These are phyloP conservation scores for Tuber calosporum DNA, from an alignment of 495 filamentous ascomycete genomes.

Conservation along the genomic window DNA sequence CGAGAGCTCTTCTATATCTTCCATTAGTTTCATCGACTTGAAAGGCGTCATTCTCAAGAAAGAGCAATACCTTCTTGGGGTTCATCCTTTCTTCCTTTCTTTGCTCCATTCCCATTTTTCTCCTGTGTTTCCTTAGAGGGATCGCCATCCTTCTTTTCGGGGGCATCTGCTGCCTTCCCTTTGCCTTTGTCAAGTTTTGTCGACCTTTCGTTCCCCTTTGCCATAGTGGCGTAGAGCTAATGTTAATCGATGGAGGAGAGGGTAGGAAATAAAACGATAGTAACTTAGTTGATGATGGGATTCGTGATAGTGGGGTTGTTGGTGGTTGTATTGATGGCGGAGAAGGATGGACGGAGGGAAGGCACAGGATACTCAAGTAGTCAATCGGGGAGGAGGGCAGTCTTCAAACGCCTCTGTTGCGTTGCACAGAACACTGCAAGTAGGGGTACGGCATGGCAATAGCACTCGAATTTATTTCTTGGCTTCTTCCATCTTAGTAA, in stretches of 20 bases:
- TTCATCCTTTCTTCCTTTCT: constrained; percentile 52
- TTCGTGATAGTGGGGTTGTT: constrained; percentile 10
- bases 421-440: constrained; percentile 10
- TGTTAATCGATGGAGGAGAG: constrained; percentile 18
- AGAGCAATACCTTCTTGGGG: constrained; percentile 50
- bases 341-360: constrained; percentile 24
- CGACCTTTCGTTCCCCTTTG: constrained; percentile 75
- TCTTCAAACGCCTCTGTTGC: not conserved
- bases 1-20: constrained; percentile 67
- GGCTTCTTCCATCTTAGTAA: not conserved
- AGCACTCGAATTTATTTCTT: not conserved
- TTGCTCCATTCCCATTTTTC: constrained; percentile 66
- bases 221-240: constrained; percentile 54
- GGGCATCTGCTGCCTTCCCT: constrained; percentile 68
- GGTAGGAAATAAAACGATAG: not conserved
- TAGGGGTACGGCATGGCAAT: too few relatives aligned
- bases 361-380: constrained; percentile 17
- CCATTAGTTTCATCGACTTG: constrained; percentile 32
- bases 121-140: constrained; percentile 58
- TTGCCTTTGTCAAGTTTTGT: constrained; percentile 90
- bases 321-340: constrained; percentile 16
- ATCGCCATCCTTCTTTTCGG: constrained; percentile 51
- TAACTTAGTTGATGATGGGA: constrained; percentile 9
- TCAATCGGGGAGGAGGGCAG: constrained; percentile 4
- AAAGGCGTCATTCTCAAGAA: constrained; percentile 42